Evolutionary conservation across 2,329 filamentous ascomycete species (phyloP), one percentile per base, ranked within the genome.

Genomic region (Metarhizium brunneum): DNA sequence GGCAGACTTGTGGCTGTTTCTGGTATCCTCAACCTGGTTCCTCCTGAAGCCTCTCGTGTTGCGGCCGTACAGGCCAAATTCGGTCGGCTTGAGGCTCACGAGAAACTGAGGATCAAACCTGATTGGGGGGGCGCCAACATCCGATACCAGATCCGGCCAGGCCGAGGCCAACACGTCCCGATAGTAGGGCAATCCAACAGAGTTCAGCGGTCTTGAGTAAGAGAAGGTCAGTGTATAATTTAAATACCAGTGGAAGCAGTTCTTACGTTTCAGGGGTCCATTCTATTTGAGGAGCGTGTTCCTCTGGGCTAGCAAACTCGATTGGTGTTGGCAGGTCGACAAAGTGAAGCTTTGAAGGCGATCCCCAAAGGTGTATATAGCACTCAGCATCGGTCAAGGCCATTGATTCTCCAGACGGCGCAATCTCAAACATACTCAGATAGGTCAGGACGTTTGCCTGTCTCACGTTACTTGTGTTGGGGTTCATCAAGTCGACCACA

Each of bases 401-500:
- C 59, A 96, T 78, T 0, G 90, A 90, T 69, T 95, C 90, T 1
- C 91, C 92, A 1, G 91, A 95, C 0, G 89, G 86, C 3, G 92
- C 90, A 61, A 96, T 85, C 63, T 96, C 91, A 60, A 96, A 84
- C 60, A 88, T 86, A 57, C 83, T 85, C 62, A 96, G 80, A 62
- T 87, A 90, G 1, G 79, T 81, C 32, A 85, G 79, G 4, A 92
- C 83, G 63, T 92, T 91, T 38, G 88, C 86, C 71, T 95, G 91
- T 52, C 88, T 83, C 53, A 96, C 83, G 62, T 88, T 92, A 66
- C 90, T 90, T 20, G 89, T 86, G 65, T 95, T 92, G 0, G 90
- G 89, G 59, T 96, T 96, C 83, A 95, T 90, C 5, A 99, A 81
- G 69, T 99, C 94, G 52, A 97, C 90, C 14, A 97, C 87, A 68